These are phyloP conservation scores for Talaromyces adpressus DNA, from an alignment of 495 filamentous ascomycete genomes.

Conservation along the genomic window DNA sequence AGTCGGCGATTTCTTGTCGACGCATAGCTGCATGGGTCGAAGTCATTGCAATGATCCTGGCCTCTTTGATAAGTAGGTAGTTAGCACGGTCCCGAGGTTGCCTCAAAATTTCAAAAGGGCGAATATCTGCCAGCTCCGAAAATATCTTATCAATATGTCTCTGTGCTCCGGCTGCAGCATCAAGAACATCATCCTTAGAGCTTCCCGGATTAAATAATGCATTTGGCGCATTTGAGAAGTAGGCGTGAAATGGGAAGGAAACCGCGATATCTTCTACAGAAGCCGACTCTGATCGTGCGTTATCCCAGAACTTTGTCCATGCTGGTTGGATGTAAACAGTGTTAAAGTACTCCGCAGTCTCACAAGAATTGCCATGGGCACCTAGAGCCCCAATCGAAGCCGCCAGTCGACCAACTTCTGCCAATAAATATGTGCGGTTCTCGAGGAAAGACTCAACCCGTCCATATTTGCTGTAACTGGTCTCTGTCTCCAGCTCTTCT, in stretches of 20 bases:
- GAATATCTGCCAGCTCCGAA: slow-evolving; percentile 83
- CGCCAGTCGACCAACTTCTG: slow-evolving; percentile 82
- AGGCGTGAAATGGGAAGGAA: slow-evolving; percentile 84
- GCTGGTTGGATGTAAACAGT: slow-evolving; percentile 80
- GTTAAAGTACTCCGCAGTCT: slow-evolving; percentile 96
- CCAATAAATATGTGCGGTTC: slow-evolving; percentile 68
- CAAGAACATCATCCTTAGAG: slow-evolving; percentile 60
- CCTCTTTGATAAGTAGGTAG: slow-evolving; percentile 91
- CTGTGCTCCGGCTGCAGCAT: slow-evolving; percentile 80
- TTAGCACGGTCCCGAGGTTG: slow-evolving; percentile 86
- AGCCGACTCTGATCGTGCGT: slow-evolving; percentile 40
- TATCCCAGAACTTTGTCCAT: slow-evolving; percentile 79
- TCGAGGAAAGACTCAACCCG: slow-evolving; percentile 94
- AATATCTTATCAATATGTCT: slow-evolving; percentile 89
- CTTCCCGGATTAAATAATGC: slow-evolving; percentile 66
- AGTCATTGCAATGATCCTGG: slow-evolving; percentile 95
- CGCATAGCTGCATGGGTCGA: slow-evolving; percentile 98
- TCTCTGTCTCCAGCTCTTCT: slow-evolving; percentile 81
- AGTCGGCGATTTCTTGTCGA: slow-evolving; percentile 76
- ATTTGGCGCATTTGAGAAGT: slow-evolving; percentile 82
- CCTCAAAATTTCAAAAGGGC: slow-evolving; percentile 90
- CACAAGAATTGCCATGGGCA: slow-evolving; percentile 88
- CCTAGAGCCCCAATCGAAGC: slow-evolving; percentile 77
- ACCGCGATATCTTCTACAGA: slow-evolving; percentile 55
- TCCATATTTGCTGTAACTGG: slow-evolving; percentile 88